Evolutionary conservation across 1,139 yeast genomes (phyloP), one percentile per base, ranked within the genome.

Genomic region (Kodamaea sp.): DNA sequence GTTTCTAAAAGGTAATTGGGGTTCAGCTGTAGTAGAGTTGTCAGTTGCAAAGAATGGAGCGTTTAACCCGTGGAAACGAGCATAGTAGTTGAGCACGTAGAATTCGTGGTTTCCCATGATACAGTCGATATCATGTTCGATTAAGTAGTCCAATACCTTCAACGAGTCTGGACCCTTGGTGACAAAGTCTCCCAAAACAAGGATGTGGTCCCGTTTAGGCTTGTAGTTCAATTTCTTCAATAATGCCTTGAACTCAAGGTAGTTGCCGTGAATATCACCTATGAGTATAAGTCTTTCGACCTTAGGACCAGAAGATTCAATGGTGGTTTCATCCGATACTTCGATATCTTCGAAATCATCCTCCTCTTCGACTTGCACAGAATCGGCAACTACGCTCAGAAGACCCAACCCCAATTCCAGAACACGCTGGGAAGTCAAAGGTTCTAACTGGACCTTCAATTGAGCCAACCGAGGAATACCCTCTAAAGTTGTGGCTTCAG

Each of bases 211-310:
- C 4, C 50, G 50, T 11, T 61, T 49, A 1, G 53, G 43, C 44
- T 75, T 59, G 51, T 66, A 84, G 5, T 73, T 56, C 7, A 70
- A 39, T 41, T 69, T 66, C 12, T 60, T 48, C 38, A 89, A 58
- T 30, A 90, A 63, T 31, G 67, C 60, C 38, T 57, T 53, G 38
- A 89, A 65, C 49, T 78, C 76, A 4, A 63, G 61, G 45, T 70
- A 77, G 49, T 83, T 81, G 2, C 97, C 97, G 58, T 90, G 97
- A 16, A 90, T 77, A 57, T 90, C 97, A 4, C 97, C 97, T 22
- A 90, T 70, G 37, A 89, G 55, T 11, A 90, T 69, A 21, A 84
- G 53, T 44, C 92, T 66, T 15, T 65, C 63, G 9, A 59, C 60
- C n/a, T n/a, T n/a, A 7, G 28, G 20, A 6, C 10, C n/a, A 7